These are phyloP conservation scores for Psidium friedrichsthalianum DNA, from an alignment of 345 rosid genomes.

Conservation along the genomic window DNA sequence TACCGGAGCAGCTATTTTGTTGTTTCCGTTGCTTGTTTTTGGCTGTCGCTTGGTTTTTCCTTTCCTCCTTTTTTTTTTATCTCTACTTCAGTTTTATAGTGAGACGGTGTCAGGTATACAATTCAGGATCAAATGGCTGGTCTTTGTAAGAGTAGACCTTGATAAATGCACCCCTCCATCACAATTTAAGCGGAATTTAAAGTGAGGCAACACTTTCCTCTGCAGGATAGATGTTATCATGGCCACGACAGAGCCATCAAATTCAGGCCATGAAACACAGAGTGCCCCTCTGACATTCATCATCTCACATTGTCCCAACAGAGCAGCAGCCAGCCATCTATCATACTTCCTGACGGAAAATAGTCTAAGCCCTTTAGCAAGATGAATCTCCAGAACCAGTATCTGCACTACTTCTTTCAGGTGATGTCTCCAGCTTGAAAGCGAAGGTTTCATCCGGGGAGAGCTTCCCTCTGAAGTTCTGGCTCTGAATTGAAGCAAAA, in stretches of 20 bases:
- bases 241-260: slow-evolving; percentile 39
- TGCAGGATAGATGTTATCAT: slow-evolving; percentile 37
- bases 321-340: slow-evolving; percentile 83
- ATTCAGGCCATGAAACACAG: slow-evolving; percentile 74
- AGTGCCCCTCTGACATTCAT: slow-evolving; percentile 63
- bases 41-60: not conserved
- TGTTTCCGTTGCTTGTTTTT: not conserved
- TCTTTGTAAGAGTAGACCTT: slow-evolving; percentile 24
- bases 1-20: not conserved
- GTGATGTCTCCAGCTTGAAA: slow-evolving; percentile 72
- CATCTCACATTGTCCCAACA: slow-evolving; percentile 64
- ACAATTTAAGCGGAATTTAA: slow-evolving; percentile 20
- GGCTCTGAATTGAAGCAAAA: slow-evolving; percentile 67
- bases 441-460: slow-evolving; percentile 57
- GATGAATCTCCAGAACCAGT: slow-evolving; percentile 11
- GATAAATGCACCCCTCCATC: slow-evolving; percentile 6
- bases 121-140: slow-evolving; percentile 42
- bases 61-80: not conserved
- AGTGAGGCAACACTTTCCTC: slow-evolving; percentile 32
- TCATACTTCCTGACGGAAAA: slow-evolving; percentile 84
- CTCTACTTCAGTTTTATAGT: not conserved
- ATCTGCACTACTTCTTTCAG: slow-evolving; percentile 33
- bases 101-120: slow-evolving; percentile 35
- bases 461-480: slow-evolving; percentile 71
- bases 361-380: slow-evolving; percentile 47